A percentile compares a stretch with the other conserved stretches of the same genome.
phyloP scores from a whole-genome alignment of 2,329 filamentous ascomycete genomes.

The Microcera coccophila region DNA sequence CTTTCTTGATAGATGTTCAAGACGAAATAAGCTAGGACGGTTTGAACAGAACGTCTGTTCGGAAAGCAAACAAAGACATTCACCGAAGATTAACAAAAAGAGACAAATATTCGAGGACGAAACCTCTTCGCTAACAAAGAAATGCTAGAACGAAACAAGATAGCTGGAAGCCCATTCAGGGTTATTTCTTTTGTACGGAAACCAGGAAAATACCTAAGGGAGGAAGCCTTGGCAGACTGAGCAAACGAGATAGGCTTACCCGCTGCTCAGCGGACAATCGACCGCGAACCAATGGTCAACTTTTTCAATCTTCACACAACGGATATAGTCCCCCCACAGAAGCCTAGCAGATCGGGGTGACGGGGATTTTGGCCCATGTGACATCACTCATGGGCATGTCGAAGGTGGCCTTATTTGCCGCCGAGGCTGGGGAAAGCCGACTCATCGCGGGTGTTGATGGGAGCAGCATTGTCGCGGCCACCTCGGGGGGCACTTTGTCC shows the following conservation, averaged over 20 bases:
- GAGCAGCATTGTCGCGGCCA: slow-evolving; percentile 28
- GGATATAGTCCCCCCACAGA: slow-evolving; percentile 18
- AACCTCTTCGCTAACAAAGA: too few relatives aligned
- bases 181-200: slow-evolving; percentile 28
- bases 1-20: too few relatives aligned
- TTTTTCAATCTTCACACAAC: slow-evolving; percentile 32
- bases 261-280: slow-evolving; percentile 18
- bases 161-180: slow-evolving; percentile 21
- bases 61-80: too few relatives aligned
- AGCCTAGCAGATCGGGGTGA: slow-evolving; percentile 4
- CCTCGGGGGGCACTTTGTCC: slow-evolving; percentile 36
- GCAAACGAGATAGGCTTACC: slow-evolving; percentile 24
- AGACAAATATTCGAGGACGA: too few relatives aligned
- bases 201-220: slow-evolving; percentile 29
- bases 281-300: slow-evolving; percentile 31
- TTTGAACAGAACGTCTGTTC: too few relatives aligned
- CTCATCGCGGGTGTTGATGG: slow-evolving; percentile 57
- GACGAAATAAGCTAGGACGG: too few relatives aligned
- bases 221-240: slow-evolving; percentile 26
- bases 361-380: slow-evolving; percentile 24
- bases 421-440: slow-evolving; percentile 59
- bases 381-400: slow-evolving; percentile 14
- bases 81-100: too few relatives aligned
- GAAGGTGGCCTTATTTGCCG: slow-evolving; percentile 41
- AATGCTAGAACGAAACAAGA: neutral